These are phyloP conservation scores for Halenospora varia DNA, from an alignment of 495 filamentous ascomycete species.

Conservation along the genomic window DNA sequence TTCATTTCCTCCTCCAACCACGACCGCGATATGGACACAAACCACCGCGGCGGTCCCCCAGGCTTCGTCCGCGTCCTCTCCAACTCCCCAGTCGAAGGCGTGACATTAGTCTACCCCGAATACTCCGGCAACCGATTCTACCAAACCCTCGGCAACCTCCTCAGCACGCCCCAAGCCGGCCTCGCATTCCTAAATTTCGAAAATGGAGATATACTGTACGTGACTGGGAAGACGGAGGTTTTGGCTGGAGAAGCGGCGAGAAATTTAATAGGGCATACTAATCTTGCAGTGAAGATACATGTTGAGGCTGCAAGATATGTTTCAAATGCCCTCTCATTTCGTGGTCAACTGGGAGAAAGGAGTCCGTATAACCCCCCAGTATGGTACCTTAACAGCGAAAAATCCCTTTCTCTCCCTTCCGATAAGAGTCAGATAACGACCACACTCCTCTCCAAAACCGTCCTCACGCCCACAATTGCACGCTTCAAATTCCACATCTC, in stretches of 20 bases:
- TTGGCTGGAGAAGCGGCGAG: constrained; percentile 57
- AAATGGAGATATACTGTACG: constrained; percentile 64
- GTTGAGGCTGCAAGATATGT: constrained; percentile 59
- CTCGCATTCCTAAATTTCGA: constrained; percentile 68
- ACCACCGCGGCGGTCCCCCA: constrained; percentile 69
- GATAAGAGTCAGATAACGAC: constrained; percentile 12
- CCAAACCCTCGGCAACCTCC: constrained; percentile 73
- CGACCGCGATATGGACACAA: constrained; percentile 74
- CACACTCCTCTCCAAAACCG: constrained; percentile 18
- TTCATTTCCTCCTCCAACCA: constrained; percentile 67
- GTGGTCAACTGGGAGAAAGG: constrained; percentile 49
- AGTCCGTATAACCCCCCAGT: constrained; percentile 72
- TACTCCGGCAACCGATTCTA: constrained; percentile 80
- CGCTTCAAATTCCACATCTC: constrained; percentile 58
- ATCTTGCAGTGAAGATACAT: constrained; percentile 64
- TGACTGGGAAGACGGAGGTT: constrained; percentile 62
- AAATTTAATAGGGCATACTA: constrained; percentile 58
- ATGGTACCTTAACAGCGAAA: constrained; percentile 49
- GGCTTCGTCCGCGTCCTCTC: constrained; percentile 67
- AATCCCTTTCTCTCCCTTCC: neutral
- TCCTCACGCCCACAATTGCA: constrained; percentile 59
- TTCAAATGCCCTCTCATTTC: constrained; percentile 58
- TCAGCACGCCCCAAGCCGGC: constrained; percentile 58
- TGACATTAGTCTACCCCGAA: constrained; percentile 67
- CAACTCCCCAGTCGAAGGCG: constrained; percentile 46